These are phyloP conservation scores for Arthrocladium fulminans DNA, from an alignment of 2,329 filamentous ascomycete species.

Conservation along the genomic window DNA sequence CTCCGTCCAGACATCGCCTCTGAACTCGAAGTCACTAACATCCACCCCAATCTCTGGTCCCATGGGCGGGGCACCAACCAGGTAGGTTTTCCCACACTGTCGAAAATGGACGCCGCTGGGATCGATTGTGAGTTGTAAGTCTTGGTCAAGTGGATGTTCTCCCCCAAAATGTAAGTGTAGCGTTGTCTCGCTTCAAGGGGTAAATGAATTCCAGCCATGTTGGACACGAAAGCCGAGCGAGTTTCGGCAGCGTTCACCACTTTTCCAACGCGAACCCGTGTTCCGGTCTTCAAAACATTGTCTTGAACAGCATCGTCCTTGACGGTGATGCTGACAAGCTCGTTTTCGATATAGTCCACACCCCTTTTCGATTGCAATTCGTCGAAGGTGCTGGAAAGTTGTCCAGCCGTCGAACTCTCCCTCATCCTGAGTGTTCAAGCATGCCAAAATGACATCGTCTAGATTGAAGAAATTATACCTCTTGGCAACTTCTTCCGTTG, in stretches of 20 bases:
- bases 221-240: background rate
- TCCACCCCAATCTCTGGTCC: conserved; percentile 16
- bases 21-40: conserved; percentile 16
- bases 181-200: conserved; percentile 16
- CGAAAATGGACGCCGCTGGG: conserved; percentile 16
- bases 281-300: background rate
- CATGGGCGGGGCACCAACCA: conserved; percentile 17
- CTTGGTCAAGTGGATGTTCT: conserved; percentile 13
- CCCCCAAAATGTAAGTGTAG: conserved; percentile 18
- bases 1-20: conserved; percentile 14
- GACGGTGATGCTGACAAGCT: background rate
- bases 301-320: background rate
- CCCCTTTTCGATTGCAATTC: conserved; percentile 6
- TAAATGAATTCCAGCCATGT: conserved; percentile 2
- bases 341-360: background rate
- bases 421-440: conserved; percentile 15
- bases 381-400: conserved; percentile 14
- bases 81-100: conserved; percentile 15
- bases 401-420: conserved; percentile 15
- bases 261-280: background rate
- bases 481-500: background rate
- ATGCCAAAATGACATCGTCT: conserved; percentile 13
- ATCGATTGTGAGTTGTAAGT: conserved; percentile 18
- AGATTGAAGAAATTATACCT: conserved; percentile 12
- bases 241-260: background rate